Evolutionary conservation across 2,329 filamentous ascomycete genomes (phyloP), one percentile per base, ranked within the genome.

Genomic region (Celoporthe dispersa): DNA sequence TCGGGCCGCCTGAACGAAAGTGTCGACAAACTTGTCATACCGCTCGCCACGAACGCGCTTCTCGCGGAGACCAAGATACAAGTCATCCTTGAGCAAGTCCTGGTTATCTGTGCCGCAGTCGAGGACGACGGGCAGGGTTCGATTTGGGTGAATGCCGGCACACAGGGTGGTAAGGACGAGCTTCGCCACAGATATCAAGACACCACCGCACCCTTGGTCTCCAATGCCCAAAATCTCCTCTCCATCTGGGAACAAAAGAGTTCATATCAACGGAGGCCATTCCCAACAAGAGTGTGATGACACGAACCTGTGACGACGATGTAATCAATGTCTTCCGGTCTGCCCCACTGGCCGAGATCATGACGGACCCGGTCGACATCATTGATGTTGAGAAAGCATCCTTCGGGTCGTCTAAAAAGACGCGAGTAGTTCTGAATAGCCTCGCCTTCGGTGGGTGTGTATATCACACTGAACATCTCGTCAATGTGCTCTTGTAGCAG

Each of bases 381-480:
- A 25, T 88, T 83, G 63, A 97, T 91, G 75, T 92, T 93, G 65
- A 97, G 80, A 73, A 94, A 97, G 75, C 92, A 94, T 0, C 94
- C 94, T 74, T 95, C 91, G 0, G 94, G 92, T 25, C 88, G 84
- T 14, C 94, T 84, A 76, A 97, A 97, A 0, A 96, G 79, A 0
- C 90, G 83, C 0, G 93, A 96, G 77, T 93, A 97, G 73, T 94
- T 92, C 74, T 93, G 88, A 65, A 97, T 97, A 0, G 94, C 94
- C 55, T 97, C 93, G 11, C 92, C 93, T 80, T 97, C 94, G 0
- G 94, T 97, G 0, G 94, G 94, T 0, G 94, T 97, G 77, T 97
- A 97, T 37, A 97, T 92, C n/a, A 97, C 84, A 55, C 91, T 89
- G 76, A 97, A 94, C 92, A 97, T 96, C 77, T 97, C 93, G 73